These are phyloP conservation scores for Wickerhamomyces tratensis DNA, from an alignment of 805 yeast species.

Conservation along the genomic window DNA sequence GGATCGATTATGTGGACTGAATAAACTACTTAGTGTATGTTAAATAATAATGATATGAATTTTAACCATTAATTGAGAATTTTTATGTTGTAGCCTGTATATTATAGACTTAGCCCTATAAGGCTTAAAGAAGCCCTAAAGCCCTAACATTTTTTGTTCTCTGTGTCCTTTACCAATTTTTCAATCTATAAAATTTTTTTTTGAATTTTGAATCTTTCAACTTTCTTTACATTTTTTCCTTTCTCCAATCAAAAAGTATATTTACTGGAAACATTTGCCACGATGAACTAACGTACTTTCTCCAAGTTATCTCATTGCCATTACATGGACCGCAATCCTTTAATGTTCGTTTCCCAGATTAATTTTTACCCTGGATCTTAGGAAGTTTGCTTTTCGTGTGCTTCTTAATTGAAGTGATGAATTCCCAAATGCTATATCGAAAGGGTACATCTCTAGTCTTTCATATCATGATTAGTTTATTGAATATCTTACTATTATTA, in stretches of 20 bases:
- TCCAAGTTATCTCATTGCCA: constrained; percentile 22
- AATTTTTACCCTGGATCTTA: constrained; percentile 17
- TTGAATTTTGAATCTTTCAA: neutral
- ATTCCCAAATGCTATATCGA: constrained; percentile 21
- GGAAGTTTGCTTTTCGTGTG: constrained; percentile 21
- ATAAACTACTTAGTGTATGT: constrained; percentile 1
- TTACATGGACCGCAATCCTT: constrained; percentile 19
- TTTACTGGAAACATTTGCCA: constrained; percentile 22
- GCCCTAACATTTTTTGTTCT: no score
- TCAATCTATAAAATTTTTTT: neutral
- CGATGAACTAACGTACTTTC: constrained; percentile 18
- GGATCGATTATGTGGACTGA: constrained; percentile 24
- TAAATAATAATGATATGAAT: no score
- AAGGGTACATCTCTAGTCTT: constrained; percentile 15
- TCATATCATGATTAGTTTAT: no score
- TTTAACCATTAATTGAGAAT: no score
- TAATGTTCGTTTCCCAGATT: constrained; percentile 21
- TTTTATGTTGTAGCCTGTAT: no score
- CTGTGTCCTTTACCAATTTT: neutral
- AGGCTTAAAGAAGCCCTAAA: no score
- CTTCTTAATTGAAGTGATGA: constrained; percentile 11
- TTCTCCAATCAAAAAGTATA: constrained; percentile 21
- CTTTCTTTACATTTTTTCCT: constrained; percentile 6
- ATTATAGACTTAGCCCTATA: no score
- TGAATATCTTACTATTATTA: no score